These are phyloP conservation scores for Eutrema japonicum DNA, from an alignment of 345 rosid species.

Conservation along the genomic window DNA sequence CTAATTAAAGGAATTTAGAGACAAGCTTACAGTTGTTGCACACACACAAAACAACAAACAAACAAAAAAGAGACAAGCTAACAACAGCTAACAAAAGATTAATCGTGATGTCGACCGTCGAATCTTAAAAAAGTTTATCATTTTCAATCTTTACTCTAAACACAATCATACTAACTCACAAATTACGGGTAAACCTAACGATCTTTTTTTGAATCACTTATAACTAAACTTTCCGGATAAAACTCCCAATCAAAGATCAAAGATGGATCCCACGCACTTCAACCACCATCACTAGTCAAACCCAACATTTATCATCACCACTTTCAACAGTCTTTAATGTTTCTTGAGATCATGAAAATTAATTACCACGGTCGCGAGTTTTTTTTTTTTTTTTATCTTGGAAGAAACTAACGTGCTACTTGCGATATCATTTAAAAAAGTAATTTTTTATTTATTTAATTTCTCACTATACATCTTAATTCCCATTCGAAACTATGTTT, in stretches of 20 bases:
- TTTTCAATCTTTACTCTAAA: constrained; percentile 7
- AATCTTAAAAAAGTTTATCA: not conserved
- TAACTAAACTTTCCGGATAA: constrained; percentile 11
- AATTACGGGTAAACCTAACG: not conserved
- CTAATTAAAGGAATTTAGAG: constrained; percentile 18
- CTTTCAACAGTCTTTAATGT: constrained; percentile 28
- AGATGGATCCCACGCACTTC: constrained; percentile 38
- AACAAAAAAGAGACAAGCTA: constrained; percentile 22
- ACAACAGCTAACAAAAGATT: constrained; percentile 32
- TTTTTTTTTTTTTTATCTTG: not conserved
- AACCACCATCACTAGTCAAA: constrained; percentile 44
- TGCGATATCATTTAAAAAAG: not conserved
- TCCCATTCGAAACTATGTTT: not conserved
- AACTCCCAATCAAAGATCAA: constrained; percentile 24
- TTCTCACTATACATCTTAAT: not conserved
- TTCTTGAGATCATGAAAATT: constrained; percentile 33
- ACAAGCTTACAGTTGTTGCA: constrained; percentile 20
- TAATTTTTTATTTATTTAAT: not conserved
- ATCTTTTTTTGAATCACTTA: not conserved
- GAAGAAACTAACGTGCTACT: constrained; percentile 21
- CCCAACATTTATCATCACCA: constrained; percentile 43
- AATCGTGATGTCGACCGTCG: constrained; percentile 8
- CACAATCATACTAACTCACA: constrained; percentile 20
- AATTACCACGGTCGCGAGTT: constrained; percentile 22
- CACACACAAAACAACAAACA: no score